These are phyloP conservation scores for Biscogniauxia marginata DNA, from an alignment of 2,329 filamentous ascomycete species.

Conservation along the genomic window DNA sequence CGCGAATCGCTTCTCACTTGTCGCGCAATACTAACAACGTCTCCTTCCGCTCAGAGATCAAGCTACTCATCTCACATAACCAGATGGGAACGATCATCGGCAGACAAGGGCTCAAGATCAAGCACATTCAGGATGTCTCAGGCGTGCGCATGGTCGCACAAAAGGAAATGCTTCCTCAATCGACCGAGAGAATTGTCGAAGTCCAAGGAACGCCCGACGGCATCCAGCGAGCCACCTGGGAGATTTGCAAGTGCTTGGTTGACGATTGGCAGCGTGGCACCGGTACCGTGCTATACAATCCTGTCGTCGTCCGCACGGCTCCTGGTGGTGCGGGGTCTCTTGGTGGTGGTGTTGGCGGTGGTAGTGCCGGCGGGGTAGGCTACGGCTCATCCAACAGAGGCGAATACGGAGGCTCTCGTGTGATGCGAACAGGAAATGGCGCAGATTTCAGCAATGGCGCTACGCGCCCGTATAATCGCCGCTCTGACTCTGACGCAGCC, in stretches of 20 bases:
- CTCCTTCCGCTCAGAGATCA: constrained; percentile 66
- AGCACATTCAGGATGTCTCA: constrained; percentile 96
- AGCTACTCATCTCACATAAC: constrained; percentile 97
- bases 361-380: constrained; percentile 45
- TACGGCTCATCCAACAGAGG: constrained; percentile 46
- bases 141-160: constrained; percentile 99
- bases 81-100: constrained; percentile 99
- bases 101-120: constrained; percentile 95
- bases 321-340: constrained; percentile 50
- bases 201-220: constrained; percentile 93
- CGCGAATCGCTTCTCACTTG: background rate
- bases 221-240: constrained; percentile 95
- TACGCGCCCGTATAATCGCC: constrained; percentile 68
- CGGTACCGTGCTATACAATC: constrained; percentile 96
- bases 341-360: constrained; percentile 25
- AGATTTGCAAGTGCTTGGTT: constrained; percentile 97
- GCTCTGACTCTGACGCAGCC: constrained; percentile 79
- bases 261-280: constrained; percentile 98
- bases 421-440: constrained; percentile 93
- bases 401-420: constrained; percentile 66
- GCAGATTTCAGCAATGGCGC: constrained; percentile 91
- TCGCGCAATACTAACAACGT: constrained; percentile 24
- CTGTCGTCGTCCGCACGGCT: constrained; percentile 86
- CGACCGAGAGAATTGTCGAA: constrained; percentile 96
- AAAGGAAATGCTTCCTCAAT: constrained; percentile 99